phyloP scores from a whole-genome alignment of 2,329 filamentous ascomycete species.

The Colletotrichum sp. region DNA sequence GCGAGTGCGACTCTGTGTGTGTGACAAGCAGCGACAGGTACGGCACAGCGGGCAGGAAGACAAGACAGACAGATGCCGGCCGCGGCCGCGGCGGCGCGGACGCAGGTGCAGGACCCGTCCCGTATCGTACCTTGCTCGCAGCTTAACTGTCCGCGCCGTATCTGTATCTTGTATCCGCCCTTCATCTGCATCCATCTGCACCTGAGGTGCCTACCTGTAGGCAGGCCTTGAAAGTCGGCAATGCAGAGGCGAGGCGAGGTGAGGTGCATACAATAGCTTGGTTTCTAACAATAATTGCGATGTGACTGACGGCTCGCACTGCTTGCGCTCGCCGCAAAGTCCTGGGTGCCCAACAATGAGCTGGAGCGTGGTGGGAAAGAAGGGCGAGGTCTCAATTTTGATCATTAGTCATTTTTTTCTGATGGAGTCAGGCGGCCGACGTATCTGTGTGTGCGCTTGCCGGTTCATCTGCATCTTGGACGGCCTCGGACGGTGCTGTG shows the following conservation, averaged over 20 bases:
- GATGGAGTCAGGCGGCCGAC: neutral
- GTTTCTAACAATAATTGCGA: neutral
- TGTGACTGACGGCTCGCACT: neutral
- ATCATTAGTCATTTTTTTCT: neutral
- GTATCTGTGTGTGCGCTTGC: neutral
- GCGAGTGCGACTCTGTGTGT: neutral
- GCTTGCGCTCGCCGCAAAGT: neutral
- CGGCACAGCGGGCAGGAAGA: neutral
- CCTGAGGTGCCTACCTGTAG: neutral
- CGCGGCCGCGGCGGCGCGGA: conserved; percentile 1
- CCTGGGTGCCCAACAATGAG: neutral
- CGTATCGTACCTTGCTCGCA: neutral
- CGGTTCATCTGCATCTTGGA: neutral
- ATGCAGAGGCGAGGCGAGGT: neutral
- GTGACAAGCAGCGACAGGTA: neutral
- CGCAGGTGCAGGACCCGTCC: conserved; percentile 8
- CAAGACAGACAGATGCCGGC: conserved; percentile 5
- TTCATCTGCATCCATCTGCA: neutral
- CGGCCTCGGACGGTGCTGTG: conserved; percentile 22
- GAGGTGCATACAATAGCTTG: neutral
- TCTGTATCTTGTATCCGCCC: neutral
- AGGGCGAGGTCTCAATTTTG: neutral
- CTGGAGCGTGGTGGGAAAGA: neutral
- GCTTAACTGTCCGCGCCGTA: neutral
- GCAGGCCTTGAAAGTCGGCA: neutral